Percentiles rank a stretch among this genome's conserved stretches.
Evolutionary conservation across 176 grass and related monocot species (phyloP).

Genomic region (Oryza coarctata): DNA sequence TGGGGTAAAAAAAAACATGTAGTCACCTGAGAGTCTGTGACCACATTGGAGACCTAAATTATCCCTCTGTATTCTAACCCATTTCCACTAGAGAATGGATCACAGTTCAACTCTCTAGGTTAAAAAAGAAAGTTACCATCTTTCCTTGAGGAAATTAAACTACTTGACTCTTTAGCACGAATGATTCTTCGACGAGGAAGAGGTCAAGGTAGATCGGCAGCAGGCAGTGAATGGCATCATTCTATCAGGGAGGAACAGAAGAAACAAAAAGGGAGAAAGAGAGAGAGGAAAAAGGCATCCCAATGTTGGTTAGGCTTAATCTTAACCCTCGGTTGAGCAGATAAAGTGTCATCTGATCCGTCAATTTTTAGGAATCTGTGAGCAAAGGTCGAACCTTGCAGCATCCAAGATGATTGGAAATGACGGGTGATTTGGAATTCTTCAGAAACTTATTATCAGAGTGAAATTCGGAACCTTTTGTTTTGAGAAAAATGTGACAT

Average conservation of each 20-base stretch:
- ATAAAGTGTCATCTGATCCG: neutral
- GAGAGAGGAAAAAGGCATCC: constrained; percentile 4
- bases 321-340: neutral
- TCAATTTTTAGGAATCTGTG: neutral
- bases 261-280: neutral
- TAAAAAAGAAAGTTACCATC: constrained; percentile 4
- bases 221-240: constrained; percentile 10
- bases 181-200: constrained; percentile 13
- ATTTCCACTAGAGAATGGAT: constrained; percentile 13
- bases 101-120: neutral
- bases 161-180: neutral
- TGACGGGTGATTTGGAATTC: neutral
- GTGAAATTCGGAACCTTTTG: neutral
- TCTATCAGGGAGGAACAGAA: constrained; percentile 26
- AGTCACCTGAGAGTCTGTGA: constrained; percentile 1
- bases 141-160: constrained; percentile 10
- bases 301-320: neutral
- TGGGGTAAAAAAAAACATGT: constrained; percentile 2
- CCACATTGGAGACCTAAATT: constrained; percentile 15
- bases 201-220: neutral
- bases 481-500: neutral
- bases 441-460: neutral
- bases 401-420: neutral
- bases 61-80: neutral
- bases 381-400: neutral